Conservation (phyloP, 192 early-diverging fungal species). For the Podila epigama region DNA sequence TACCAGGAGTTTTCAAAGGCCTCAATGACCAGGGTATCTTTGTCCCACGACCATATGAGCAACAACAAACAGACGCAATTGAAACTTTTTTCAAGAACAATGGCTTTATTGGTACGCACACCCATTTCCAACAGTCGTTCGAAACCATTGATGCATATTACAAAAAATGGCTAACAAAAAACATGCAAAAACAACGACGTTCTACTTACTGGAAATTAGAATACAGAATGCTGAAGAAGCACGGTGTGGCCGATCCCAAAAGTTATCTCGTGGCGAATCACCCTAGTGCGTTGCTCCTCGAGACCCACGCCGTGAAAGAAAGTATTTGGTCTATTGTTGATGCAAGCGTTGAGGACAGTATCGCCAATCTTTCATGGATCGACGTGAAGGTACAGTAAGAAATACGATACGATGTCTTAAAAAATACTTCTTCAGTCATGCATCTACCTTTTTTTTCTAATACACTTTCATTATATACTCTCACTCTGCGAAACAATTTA, state of each 20-base stretch:
- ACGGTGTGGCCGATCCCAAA: constrained; percentile 28
- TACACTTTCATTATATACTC: neutral
- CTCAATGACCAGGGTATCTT: constrained; percentile 25
- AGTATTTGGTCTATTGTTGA: constrained; percentile 46
- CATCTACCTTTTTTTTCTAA: neutral
- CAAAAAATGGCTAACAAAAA: too few species aligned
- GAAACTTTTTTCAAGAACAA: constrained; percentile 46
- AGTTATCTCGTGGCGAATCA: constrained; percentile 27
- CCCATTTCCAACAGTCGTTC: neutral
- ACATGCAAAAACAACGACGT: neutral
- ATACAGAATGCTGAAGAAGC: constrained; percentile 12
- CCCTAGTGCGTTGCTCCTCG: constrained; percentile 19
- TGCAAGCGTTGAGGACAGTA: constrained; percentile 38
- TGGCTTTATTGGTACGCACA: constrained; percentile 31
- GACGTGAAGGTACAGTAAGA: constrained; percentile 27
- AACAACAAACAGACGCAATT: constrained; percentile 41
- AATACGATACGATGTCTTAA: neutral
- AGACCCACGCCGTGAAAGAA: constrained; percentile 28
- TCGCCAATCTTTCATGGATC: constrained; percentile 42
- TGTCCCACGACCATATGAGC: constrained; percentile 32
- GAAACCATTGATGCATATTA: neutral
- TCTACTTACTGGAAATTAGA: neutral
- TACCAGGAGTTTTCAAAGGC: constrained; percentile 30
- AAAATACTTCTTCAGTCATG: neutral
- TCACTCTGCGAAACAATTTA: too few species aligned